Evolutionary conservation across 306 rosid genomes (phyloP), one percentile per base, ranked within the genome.

Genomic region (Notholithocarpus densiflorus): DNA sequence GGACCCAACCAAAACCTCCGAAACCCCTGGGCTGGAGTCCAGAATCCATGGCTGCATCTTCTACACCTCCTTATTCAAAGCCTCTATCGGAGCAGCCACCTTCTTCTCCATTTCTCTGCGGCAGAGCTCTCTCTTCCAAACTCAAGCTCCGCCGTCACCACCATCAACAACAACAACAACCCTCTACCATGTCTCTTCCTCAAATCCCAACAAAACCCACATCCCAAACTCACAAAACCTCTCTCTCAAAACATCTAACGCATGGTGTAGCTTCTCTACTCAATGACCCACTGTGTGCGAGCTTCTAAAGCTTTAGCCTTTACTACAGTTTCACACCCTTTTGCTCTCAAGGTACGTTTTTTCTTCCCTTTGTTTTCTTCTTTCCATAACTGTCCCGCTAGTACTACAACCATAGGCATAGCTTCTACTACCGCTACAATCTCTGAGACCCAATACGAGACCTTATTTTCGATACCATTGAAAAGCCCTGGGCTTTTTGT

Each of bases 231-330:
- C 71, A 32, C 8, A 40, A 31, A 31, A 5, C 14, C 24, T 18
- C 51, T 66, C 23, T 29, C 13, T 43, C 3, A 10, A 48, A 10
- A 48, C 4, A 48, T 48, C 4, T 3, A n/a, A 32, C 87, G 76
- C 61, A 76, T 79, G 85, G 85, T 71, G 72, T 74, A 66, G 78
- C 52, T 72, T 72, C 77, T 76, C 81, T 81, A 29, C 84, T 88
- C 93, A 85, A 94, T 94, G 98, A 81, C 80, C 94, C 91, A 87
- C 89, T 86, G 89, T 84, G 21, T 82, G 52, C 83, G 90, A 85
- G 86, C 94, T 83, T 89, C 92, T 19, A 86, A 85, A 83, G 84
- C 89, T 54, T 79, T 87, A 29, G 75, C 77, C 69, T 56, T 81
- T 51, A 66, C 71, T 6, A 66, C 75, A 13, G 72, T 69, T 54